Evolutionary conservation across 495 filamentous ascomycete species (phyloP).

Genomic region (Penicillium cinerascens): DNA sequence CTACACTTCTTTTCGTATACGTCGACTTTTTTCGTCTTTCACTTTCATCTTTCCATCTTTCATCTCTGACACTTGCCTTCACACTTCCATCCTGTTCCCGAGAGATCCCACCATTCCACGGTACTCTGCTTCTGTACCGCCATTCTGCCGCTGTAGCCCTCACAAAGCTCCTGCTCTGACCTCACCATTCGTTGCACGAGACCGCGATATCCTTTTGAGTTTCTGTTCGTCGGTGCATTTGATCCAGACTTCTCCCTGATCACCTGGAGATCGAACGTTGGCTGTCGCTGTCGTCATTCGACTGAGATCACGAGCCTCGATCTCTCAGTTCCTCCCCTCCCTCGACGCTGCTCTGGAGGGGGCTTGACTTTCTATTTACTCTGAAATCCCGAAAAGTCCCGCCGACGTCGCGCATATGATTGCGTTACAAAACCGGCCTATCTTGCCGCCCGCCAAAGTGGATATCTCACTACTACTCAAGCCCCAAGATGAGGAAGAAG

Average conservation of each 20-base stretch:
- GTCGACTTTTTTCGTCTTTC: neutral
- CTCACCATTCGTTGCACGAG: slow-evolving; percentile 28
- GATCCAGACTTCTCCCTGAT: slow-evolving; percentile 4
- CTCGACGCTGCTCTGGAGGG: slow-evolving; percentile 2
- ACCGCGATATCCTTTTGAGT: slow-evolving; percentile 12
- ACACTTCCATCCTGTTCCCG: neutral
- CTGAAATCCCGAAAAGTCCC: slow-evolving; percentile 3
- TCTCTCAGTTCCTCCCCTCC: neutral
- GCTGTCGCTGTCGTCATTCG: slow-evolving; percentile 17
- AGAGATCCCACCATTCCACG: slow-evolving; percentile 12
- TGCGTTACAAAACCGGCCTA: slow-evolving; percentile 47
- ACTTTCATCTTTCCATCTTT: slow-evolving; percentile 4
- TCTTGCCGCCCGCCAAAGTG: slow-evolving; percentile 66
- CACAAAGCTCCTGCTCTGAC: slow-evolving; percentile 13
- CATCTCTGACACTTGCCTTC: slow-evolving; percentile 1
- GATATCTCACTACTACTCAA: slow-evolving; percentile 84
- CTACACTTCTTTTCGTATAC: slow-evolving; percentile 4
- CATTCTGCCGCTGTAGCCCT: slow-evolving; percentile 11
- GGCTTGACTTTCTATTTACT: slow-evolving; percentile 2
- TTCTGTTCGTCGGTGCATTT: slow-evolving; percentile 13
- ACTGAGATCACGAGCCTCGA: slow-evolving; percentile 11
- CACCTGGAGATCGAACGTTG: neutral
- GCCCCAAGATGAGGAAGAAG: slow-evolving; percentile 77
- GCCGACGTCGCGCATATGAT: slow-evolving; percentile 47
- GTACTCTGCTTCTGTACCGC: slow-evolving; percentile 12